A percentile compares a stretch with the other conserved stretches of the same genome.
phyloP scores from a whole-genome alignment of 1,284 basidiomycete genomes.

The Peniophora sp. region DNA sequence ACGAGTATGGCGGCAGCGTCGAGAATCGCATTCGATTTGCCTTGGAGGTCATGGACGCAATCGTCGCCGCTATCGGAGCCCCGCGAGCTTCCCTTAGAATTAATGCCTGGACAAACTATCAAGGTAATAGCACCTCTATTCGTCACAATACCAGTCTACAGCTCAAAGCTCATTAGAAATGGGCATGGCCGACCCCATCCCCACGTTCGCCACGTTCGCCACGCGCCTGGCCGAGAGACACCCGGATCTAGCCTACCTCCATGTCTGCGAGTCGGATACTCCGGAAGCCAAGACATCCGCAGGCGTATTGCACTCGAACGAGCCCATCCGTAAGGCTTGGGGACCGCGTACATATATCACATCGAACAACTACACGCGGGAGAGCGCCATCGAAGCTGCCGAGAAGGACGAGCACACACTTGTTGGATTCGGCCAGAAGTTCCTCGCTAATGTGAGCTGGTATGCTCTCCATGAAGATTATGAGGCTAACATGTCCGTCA shows the following conservation, averaged over 20 bases:
- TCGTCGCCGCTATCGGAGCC: conserved; percentile 27
- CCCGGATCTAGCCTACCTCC: conserved; percentile 50
- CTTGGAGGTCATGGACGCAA: conserved; percentile 35
- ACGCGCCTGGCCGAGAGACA: conserved; percentile 25
- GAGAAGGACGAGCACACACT: conserved; percentile 12
- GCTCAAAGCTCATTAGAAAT: conserved; percentile 27
- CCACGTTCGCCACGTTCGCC: conserved; percentile 32
- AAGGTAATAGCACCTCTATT: conserved; percentile 17
- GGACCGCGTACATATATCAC: conserved; percentile 18
- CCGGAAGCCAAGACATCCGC: conserved; percentile 1
- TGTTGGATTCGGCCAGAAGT: conserved; percentile 9
- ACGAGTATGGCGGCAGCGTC: conserved; percentile 24
- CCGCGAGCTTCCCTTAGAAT: conserved; percentile 40
- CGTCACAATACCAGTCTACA: background rate
- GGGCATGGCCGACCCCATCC: conserved; percentile 39
- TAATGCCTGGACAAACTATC: conserved; percentile 39
- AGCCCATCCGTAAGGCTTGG: conserved; percentile 11
- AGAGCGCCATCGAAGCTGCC: conserved; percentile 6
- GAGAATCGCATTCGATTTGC: conserved; percentile 36
- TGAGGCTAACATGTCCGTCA: conserved; percentile 3
- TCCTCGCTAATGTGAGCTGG: conserved; percentile 14
- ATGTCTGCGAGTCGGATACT: conserved; percentile 33
- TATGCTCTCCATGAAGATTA: background rate
- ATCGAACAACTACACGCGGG: conserved; percentile 21
- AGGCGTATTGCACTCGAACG: conserved; percentile 3